Base-by-base conservation (phyloP, 345 rosid genomes). In the Noccaea caerulescens region DNA sequence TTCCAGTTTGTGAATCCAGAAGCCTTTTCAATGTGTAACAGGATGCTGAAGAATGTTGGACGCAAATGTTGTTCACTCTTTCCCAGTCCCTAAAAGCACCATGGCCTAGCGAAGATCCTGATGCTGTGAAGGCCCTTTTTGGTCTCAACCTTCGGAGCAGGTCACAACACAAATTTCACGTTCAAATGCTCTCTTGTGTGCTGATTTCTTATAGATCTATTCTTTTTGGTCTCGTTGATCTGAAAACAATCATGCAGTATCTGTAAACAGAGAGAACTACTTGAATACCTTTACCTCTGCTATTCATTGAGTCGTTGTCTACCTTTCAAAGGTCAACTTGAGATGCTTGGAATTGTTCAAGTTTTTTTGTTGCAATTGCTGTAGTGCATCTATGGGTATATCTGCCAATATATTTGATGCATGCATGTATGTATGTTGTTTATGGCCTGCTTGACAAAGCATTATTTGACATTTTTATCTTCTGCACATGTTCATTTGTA, bases 1-100 rank as follows among this genome's bases (percentile, higher is more conserved):
- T 72, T 11, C 9, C 43, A 18, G 53, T 67, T 5, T 60, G 58
- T 62, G 76, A 51, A 72, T 59, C 50, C 44, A 10, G 69, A 3
- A 93, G 96, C 90, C 46, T 39, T 16, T 52, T 33, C 57, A 58
- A 69, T 77, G 10, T 58, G 6, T 58, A 45, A 73, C 86, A 94
- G 98, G 99, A 92, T 81, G 96, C 98, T 70, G 99, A 94, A 79
- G 99, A 92, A 80, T 94, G 99, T 78, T 94, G 99, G 98, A 84
- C 96, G 10, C 99, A 92, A 71, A 87, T 94, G 72, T 68, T 94
- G 37, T 86, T 84, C 81, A 92, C 96, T 11, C 96, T 89, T 78
- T 91, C 99, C 8, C 99, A 86, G 78, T 87, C 97, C 58, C 88
- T 92, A 36, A 75, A 86, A 77, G 60, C 96, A 71, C 82, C 88